Conservation (phyloP, 2,329 filamentous ascomycete genomes). For the Penicillium sp. region DNA sequence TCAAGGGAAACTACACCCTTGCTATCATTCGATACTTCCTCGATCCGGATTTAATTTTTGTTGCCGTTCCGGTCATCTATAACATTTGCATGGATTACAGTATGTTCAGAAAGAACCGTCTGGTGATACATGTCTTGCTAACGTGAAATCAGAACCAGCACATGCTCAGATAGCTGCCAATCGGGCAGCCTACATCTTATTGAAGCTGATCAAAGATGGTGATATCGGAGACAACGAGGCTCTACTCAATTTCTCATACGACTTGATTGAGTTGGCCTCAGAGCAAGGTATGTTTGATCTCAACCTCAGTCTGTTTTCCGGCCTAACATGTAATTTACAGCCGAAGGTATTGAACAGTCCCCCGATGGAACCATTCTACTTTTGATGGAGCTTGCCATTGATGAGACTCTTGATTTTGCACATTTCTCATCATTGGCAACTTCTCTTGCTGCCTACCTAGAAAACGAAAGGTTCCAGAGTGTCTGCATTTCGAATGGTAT, state of each 20-base stretch:
- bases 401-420: conserved; percentile 23
- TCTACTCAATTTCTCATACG: conserved; percentile 37
- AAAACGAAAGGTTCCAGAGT: conserved; percentile 38
- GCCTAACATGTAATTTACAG: conserved; percentile 20
- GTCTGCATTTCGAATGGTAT: conserved; percentile 32
- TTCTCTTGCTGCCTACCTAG: conserved; percentile 34
- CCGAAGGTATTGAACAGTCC: conserved; percentile 31
- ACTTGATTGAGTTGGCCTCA: conserved; percentile 38
- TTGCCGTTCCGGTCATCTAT: conserved; percentile 44
- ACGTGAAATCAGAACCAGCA: conserved; percentile 34
- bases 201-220: conserved; percentile 34
- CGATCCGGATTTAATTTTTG: conserved; percentile 34
- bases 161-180: conserved; percentile 38
- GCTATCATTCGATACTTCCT: conserved; percentile 36
- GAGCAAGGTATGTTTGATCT: conserved; percentile 35
- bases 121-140: conserved; percentile 9
- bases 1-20: conserved; percentile 38
- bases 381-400: conserved; percentile 32
- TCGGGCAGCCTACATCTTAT: conserved; percentile 34
- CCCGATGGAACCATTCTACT: conserved; percentile 36
- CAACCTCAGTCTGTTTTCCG: not conserved
- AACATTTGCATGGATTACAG: conserved; percentile 47
- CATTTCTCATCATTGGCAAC: conserved; percentile 33
- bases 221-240: conserved; percentile 30
- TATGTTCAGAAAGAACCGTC: conserved; percentile 14